These are phyloP conservation scores for Lachnellula subtilissima DNA, from an alignment of 2,329 filamentous ascomycete species.

Conservation along the genomic window DNA sequence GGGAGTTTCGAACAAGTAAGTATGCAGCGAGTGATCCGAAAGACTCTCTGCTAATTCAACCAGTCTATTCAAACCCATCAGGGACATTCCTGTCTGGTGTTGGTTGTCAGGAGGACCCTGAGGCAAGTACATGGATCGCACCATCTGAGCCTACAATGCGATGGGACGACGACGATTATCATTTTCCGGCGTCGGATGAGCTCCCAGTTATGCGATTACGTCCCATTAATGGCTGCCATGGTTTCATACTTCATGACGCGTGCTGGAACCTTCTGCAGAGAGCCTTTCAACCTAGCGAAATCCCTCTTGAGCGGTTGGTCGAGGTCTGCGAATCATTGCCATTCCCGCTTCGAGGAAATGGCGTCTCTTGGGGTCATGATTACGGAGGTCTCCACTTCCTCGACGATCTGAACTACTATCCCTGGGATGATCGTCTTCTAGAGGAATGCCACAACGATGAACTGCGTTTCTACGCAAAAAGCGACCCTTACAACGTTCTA, in stretches of 20 bases:
- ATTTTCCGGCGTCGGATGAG: not conserved
- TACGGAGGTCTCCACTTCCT: slow-evolving; percentile 1
- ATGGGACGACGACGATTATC: slow-evolving; percentile 5
- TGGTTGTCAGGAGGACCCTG: not conserved
- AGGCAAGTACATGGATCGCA: not conserved
- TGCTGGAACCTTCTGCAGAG: slow-evolving; percentile 7
- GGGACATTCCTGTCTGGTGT: slow-evolving; percentile 1
- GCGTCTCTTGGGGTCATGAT: slow-evolving; percentile 4
- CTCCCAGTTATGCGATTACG: slow-evolving; percentile 2
- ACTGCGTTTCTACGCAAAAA: not conserved
- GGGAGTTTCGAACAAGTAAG: not conserved
- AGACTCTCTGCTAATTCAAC: too few species aligned
- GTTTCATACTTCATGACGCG: slow-evolving; percentile 6
- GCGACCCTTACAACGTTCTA: slow-evolving; percentile 4
- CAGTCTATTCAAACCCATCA: not conserved
- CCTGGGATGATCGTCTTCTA: slow-evolving; percentile 2
- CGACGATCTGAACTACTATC: slow-evolving; percentile 4
- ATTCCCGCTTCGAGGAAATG: slow-evolving; percentile 1
- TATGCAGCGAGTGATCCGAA: not conserved
- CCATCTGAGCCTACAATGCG: not conserved
- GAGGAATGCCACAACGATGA: not conserved
- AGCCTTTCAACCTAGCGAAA: not conserved
- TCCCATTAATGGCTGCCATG: slow-evolving; percentile 4
- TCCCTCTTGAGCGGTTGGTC: not conserved
- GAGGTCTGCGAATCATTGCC: slow-evolving; percentile 6